phyloP scores from a whole-genome alignment of 2,329 filamentous ascomycete genomes.

The Aureobasidium melanogenum region DNA sequence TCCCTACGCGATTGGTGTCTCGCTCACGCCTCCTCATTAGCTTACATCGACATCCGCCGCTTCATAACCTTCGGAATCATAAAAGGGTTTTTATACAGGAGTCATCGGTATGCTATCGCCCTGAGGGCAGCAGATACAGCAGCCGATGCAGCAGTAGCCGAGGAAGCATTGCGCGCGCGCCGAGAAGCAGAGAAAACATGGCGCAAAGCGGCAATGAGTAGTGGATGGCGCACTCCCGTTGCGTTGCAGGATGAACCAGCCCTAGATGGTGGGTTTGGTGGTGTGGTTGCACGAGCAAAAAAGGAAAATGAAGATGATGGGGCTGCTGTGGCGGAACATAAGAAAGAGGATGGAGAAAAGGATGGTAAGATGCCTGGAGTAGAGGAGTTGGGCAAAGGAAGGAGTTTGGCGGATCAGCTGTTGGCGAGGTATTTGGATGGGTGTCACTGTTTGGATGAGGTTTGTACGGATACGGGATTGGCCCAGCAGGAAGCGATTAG shows the following conservation, averaged over 20 bases:
- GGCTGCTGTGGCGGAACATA: slow-evolving; percentile 19
- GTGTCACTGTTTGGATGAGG: slow-evolving; percentile 69
- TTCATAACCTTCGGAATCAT: slow-evolving; percentile 95
- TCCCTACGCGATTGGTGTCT: slow-evolving; percentile 83
- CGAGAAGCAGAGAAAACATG: slow-evolving; percentile 21
- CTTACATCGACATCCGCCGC: slow-evolving; percentile 75
- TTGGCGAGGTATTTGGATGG: slow-evolving; percentile 65
- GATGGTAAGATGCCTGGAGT: slow-evolving; percentile 11
- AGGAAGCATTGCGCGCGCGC: slow-evolving; percentile 12
- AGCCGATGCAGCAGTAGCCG: slow-evolving; percentile 13
- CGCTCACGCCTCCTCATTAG: slow-evolving; percentile 61
- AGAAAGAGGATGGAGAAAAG: neutral
- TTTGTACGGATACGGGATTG: slow-evolving; percentile 66
- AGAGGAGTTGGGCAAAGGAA: slow-evolving; percentile 9
- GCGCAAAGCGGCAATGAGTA: slow-evolving; percentile 24
- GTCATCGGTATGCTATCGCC: slow-evolving; percentile 69
- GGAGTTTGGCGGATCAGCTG: slow-evolving; percentile 31
- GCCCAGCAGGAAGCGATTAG: slow-evolving; percentile 63
- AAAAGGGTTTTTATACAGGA: slow-evolving; percentile 85
- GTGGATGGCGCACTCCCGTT: slow-evolving; percentile 21
- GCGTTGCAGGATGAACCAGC: neutral
- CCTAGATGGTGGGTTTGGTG: slow-evolving; percentile 21
- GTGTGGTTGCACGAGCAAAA: slow-evolving; percentile 12
- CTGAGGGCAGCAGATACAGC: slow-evolving; percentile 14
- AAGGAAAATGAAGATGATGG: slow-evolving; percentile 22